phyloP scores from a whole-genome alignment of 2,329 filamentous ascomycete species.

The Microsporum audouinii region DNA sequence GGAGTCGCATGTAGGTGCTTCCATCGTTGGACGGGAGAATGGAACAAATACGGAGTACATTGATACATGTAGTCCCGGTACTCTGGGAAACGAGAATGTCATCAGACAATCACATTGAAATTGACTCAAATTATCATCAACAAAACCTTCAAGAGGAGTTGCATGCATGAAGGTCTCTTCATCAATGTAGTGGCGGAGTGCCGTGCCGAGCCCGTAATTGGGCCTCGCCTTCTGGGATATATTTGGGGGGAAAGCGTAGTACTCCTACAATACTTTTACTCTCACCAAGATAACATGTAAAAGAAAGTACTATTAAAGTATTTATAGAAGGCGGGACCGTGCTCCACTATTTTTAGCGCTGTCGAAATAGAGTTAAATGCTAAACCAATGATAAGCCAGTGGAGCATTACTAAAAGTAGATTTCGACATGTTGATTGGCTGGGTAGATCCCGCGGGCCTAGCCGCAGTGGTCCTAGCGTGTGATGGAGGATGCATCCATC shows the following conservation, averaged over 20 bases:
- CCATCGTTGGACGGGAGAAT: background rate
- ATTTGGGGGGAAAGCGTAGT: background rate
- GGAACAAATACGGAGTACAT: background rate
- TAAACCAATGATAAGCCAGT: background rate
- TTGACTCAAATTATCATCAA: background rate
- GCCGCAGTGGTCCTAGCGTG: constrained; percentile 1
- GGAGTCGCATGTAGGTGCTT: background rate
- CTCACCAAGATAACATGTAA: background rate
- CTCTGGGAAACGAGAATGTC: background rate
- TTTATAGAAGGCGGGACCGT: background rate
- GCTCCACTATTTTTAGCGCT: background rate
- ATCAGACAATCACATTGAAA: background rate
- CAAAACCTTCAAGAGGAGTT: background rate
- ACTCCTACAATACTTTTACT: background rate
- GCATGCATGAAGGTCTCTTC: background rate
- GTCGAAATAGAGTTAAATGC: background rate
- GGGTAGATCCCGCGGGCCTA: background rate
- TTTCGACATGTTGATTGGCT: background rate
- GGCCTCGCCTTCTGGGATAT: background rate
- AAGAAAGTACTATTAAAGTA: background rate
- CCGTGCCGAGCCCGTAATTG: background rate
- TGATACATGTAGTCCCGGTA: background rate
- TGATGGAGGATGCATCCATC: background rate
- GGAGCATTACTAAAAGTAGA: background rate
- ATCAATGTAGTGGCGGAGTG: background rate